These are phyloP conservation scores for Candida nanaspora DNA, from an alignment of 805 yeast genomes.

Conservation along the genomic window DNA sequence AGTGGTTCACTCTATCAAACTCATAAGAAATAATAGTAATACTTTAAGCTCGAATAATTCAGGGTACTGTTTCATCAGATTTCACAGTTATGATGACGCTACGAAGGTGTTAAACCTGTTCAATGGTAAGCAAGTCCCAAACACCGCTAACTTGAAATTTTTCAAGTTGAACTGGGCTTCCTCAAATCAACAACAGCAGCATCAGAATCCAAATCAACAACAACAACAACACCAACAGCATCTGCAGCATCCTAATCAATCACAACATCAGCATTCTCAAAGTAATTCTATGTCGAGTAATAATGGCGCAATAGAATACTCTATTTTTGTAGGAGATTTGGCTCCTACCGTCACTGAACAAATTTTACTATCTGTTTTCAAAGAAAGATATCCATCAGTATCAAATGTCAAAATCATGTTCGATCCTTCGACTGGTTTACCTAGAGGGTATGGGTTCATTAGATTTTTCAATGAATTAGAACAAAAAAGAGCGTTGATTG, in stretches of 20 bases:
- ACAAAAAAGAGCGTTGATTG: conserved; percentile 64
- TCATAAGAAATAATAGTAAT: conserved; percentile 57
- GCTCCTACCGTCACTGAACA: conserved; percentile 67
- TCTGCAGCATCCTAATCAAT: conserved; percentile 3
- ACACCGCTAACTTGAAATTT: conserved; percentile 40
- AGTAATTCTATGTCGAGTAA: not conserved
- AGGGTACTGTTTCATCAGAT: conserved; percentile 81
- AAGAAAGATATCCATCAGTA: conserved; percentile 62
- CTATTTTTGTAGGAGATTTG: conserved; percentile 84
- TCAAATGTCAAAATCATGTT: conserved; percentile 72
- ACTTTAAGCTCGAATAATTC: conserved; percentile 36
- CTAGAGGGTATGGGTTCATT: conserved; percentile 90
- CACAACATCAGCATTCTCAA: conserved; percentile 1
- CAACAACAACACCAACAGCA: conserved; percentile 6
- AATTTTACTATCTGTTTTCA: conserved; percentile 57
- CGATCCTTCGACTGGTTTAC: conserved; percentile 60
- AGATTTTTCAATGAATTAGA: conserved; percentile 59
- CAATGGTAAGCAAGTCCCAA: conserved; percentile 68
- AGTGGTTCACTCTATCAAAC: conserved; percentile 44
- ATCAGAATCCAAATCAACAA: conserved; percentile 1
- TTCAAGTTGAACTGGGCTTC: conserved; percentile 78
- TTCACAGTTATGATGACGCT: conserved; percentile 54
- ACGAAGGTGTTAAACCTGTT: conserved; percentile 51
- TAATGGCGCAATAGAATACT: conserved; percentile 35
- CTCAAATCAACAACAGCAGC: conserved; percentile 1